phyloP scores from a whole-genome alignment of 208 protist species.

The Trichomonas gallinae region DNA sequence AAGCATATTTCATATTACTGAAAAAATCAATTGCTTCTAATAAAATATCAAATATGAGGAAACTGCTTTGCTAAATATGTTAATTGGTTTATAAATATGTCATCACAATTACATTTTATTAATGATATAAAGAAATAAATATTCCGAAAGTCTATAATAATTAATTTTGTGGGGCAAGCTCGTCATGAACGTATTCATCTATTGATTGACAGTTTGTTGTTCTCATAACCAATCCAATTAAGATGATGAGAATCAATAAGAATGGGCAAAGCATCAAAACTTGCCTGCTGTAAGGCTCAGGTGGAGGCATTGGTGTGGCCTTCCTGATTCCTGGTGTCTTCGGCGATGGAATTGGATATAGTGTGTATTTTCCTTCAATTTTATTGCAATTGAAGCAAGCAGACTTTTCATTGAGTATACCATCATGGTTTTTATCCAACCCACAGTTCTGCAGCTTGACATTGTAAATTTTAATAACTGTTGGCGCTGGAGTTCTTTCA shows the following conservation, averaged over 20 bases:
- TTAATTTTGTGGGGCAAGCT: not conserved
- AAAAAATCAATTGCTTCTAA: no score
- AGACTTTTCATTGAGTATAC: not conserved
- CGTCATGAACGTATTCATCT: not conserved
- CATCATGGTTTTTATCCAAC: not conserved
- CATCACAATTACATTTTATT: no score
- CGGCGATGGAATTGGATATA: not conserved
- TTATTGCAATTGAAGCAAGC: not conserved
- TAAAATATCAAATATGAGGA: no score
- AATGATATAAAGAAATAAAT: no score
- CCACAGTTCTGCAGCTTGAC: not conserved
- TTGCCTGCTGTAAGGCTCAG: not conserved
- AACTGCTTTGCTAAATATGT: no score
- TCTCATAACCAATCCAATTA: not conserved
- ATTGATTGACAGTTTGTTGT: not conserved
- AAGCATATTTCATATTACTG: no score
- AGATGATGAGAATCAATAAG: not conserved
- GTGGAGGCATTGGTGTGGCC: not conserved
- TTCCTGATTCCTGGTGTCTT: not conserved
- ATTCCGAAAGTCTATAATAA: not conserved
- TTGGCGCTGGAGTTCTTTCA: not conserved
- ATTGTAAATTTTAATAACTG: not conserved
- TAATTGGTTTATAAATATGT: no score
- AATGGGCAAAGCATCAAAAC: not conserved
- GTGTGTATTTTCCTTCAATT: not conserved